phyloP scores from a whole-genome alignment of 2,329 filamentous ascomycete genomes.

The Seiridium cupressi region DNA sequence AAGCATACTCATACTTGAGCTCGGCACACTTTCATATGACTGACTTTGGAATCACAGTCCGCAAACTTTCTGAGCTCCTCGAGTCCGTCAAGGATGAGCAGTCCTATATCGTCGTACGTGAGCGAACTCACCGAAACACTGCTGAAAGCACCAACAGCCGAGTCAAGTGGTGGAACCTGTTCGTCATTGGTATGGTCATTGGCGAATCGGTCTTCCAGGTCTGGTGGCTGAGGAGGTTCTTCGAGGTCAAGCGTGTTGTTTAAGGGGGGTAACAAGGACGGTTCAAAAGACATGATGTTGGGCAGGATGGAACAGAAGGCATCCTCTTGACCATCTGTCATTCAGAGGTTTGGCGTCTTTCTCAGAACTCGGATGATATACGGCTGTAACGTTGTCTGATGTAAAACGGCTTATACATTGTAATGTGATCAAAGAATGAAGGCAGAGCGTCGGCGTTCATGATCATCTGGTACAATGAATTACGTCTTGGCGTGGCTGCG shows the following conservation, averaged over 20 bases:
- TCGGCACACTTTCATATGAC: slow-evolving; percentile 9
- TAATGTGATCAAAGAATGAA: no score
- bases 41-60: slow-evolving; percentile 52
- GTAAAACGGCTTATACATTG: no score
- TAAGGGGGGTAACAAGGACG: slow-evolving; percentile 29
- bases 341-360: no score
- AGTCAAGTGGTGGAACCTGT: slow-evolving; percentile 99
- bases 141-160: slow-evolving; percentile 96
- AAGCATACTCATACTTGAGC: slow-evolving; percentile 25
- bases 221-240: slow-evolving; percentile 99
- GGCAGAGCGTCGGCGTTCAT: no score
- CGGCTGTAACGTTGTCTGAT: no score
- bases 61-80: slow-evolving; percentile 78
- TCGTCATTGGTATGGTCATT: slow-evolving; percentile 85
- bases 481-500: no score
- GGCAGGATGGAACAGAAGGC: background rate
- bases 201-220: slow-evolving; percentile 97
- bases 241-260: slow-evolving; percentile 76
- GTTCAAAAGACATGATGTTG: background rate
- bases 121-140: slow-evolving; percentile 96
- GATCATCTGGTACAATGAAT: no score
- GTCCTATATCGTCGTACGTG: slow-evolving; percentile 91
- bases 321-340: no score
- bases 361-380: no score
- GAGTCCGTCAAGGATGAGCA: slow-evolving; percentile 97